A percentile compares a stretch with the other conserved stretches of the same genome.
Conservation (phyloP, 495 filamentous ascomycete species). For the Aspergillus steynii region DNA sequence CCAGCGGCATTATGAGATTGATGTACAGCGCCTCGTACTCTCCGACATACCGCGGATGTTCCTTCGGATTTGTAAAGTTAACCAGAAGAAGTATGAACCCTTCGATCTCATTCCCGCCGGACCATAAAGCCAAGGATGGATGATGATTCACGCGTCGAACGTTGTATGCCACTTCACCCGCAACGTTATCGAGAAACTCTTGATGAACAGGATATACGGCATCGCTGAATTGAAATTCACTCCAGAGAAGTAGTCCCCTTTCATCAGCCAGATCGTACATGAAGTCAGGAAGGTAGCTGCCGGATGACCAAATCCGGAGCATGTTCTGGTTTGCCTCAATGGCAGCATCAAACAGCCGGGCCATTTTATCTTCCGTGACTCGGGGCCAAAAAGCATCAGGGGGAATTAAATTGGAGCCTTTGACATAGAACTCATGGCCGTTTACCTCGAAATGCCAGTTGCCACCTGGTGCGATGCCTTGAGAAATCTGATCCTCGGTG, state of each 20-base stretch:
- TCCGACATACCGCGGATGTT: conserved; percentile 45
- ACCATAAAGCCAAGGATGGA: conserved; percentile 67
- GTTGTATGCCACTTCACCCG: conserved; percentile 60
- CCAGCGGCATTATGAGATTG: conserved; percentile 56
- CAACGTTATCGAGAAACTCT: conserved; percentile 58
- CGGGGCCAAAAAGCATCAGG: conserved; percentile 68
- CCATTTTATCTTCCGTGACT: conserved; percentile 55
- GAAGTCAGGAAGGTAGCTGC: conserved; percentile 65
- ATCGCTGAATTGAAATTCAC: conserved; percentile 67
- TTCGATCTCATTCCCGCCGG: conserved; percentile 67
- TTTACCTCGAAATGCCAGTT: conserved; percentile 74
- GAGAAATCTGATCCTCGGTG: conserved; percentile 54
- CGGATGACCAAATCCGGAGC: conserved; percentile 67
- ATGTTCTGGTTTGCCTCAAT: conserved; percentile 66
- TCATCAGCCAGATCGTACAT: conserved; percentile 71
- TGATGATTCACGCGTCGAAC: conserved; percentile 66
- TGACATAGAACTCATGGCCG: conserved; percentile 67
- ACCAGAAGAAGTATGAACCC: conserved; percentile 52
- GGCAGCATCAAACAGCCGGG: conserved; percentile 56
- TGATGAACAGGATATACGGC: conserved; percentile 59
- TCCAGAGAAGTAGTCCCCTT: conserved; percentile 66
- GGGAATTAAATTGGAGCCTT: conserved; percentile 67
- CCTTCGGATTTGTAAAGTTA: conserved; percentile 44
- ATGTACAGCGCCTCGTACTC: conserved; percentile 67
- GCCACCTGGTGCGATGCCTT: conserved; percentile 61